Conservation (phyloP, 2,329 filamentous ascomycete species). For the Colletotrichum cordylinicola region DNA sequence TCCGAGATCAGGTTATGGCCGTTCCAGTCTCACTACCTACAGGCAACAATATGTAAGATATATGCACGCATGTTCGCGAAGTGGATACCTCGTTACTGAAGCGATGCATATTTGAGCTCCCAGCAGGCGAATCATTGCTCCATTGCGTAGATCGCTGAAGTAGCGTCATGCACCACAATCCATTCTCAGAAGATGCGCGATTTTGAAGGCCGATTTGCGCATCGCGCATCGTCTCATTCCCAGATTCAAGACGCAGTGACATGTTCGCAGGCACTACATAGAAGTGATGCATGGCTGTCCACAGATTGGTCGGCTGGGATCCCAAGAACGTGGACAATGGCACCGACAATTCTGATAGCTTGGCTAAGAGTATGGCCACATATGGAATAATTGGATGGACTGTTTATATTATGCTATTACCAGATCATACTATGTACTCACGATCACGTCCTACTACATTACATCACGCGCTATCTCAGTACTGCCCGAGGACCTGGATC, state of each 20-base stretch:
- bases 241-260: background rate
- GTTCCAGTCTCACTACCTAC: background rate
- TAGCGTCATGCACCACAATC: background rate
- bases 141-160: background rate
- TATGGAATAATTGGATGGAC: background rate
- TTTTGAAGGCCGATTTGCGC: background rate
- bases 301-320: background rate
- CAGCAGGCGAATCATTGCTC: background rate
- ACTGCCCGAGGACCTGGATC: conserved; percentile 34
- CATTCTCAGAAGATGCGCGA: background rate
- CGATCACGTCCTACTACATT: background rate
- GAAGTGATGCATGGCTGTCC: accelerated
- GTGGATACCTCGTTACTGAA: background rate
- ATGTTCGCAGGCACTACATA: accelerated
- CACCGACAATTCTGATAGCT: background rate
- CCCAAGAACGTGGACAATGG: background rate
- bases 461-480: background rate
- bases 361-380: background rate
- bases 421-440: background rate
- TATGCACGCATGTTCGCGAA: background rate
- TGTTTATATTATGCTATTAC: background rate
- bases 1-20: background rate
- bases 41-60: background rate
- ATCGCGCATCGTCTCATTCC: background rate
- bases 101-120: background rate